These are phyloP conservation scores for Gentiana straminea DNA, from an alignment of 257 asterid species.

Conservation along the genomic window DNA sequence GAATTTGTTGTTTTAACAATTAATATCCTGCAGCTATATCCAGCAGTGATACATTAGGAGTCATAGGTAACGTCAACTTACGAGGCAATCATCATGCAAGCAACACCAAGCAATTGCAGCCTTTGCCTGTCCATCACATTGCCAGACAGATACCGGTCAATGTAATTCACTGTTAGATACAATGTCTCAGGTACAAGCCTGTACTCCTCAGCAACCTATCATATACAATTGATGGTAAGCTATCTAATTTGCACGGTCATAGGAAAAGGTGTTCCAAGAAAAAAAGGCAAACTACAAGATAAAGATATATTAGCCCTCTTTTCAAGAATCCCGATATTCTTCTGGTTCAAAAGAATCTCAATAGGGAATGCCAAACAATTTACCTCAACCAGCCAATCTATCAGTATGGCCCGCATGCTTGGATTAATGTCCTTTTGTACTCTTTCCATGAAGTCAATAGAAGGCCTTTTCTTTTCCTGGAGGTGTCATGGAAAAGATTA, in stretches of 20 bases:
- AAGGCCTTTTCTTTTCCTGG: slow-evolving; percentile 59
- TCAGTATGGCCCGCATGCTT: slow-evolving; percentile 34
- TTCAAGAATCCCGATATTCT: too few relatives aligned
- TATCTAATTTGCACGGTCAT: neutral
- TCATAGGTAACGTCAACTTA: slow-evolving; percentile 24
- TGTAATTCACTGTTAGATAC: slow-evolving; percentile 75
- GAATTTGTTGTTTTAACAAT: slow-evolving; percentile 1
- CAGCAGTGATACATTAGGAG: too few relatives aligned
- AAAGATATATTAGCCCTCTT: too few relatives aligned
- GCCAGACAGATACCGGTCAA: slow-evolving; percentile 94
- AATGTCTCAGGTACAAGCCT: slow-evolving; percentile 89
- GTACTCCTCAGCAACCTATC: slow-evolving; percentile 83
- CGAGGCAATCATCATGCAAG: slow-evolving; percentile 99
- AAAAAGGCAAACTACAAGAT: too few relatives aligned
- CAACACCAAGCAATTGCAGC: slow-evolving; percentile 79
- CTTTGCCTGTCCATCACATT: slow-evolving; percentile 76
- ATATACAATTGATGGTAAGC: slow-evolving; percentile 7
- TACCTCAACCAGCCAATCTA: slow-evolving; percentile 95
- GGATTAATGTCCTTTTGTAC: slow-evolving; percentile 41
- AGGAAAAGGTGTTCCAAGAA: too few relatives aligned
- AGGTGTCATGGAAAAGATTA: too few relatives aligned
- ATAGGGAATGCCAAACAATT: neutral
- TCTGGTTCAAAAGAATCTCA: neutral
- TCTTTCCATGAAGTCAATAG: slow-evolving; percentile 34
- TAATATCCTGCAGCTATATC: neutral